phyloP scores from a whole-genome alignment of 208 protist genomes.

The Giardia muris region DNA sequence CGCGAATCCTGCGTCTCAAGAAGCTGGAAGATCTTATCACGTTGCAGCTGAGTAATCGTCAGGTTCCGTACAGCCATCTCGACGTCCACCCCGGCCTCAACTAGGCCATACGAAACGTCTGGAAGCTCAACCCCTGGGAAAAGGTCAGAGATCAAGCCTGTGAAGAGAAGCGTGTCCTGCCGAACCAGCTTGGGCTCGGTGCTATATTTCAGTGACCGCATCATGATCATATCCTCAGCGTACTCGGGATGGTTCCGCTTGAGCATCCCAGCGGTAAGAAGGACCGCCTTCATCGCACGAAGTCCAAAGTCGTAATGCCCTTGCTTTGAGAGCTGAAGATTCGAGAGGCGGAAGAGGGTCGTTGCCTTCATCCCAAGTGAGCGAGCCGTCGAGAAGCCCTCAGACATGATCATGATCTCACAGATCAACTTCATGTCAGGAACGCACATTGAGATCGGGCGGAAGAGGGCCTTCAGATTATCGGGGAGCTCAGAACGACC shows the following conservation, averaged over 20 bases:
- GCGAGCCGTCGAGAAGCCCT: conserved; percentile 68
- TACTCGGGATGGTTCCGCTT: conserved; percentile 70
- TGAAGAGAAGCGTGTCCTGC: conserved; percentile 79
- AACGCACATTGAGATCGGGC: conserved; percentile 85
- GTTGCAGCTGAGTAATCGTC: conserved; percentile 42
- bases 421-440: conserved; percentile 81
- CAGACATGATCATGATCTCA: conserved; percentile 85
- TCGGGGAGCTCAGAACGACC: conserved; percentile 81
- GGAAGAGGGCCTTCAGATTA: conserved; percentile 84
- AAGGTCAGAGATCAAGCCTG: conserved; percentile 72
- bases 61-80: conserved; percentile 57
- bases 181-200: conserved; percentile 85
- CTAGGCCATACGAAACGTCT: conserved; percentile 55
- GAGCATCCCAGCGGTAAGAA: conserved; percentile 72
- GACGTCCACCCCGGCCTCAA: conserved; percentile 60
- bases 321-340: conserved; percentile 74
- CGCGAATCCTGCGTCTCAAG: conserved; percentile 78
- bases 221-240: conserved; percentile 73
- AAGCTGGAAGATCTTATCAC: conserved; percentile 69
- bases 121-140: conserved; percentile 71
- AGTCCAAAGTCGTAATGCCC: conserved; percentile 85
- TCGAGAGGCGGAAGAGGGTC: conserved; percentile 78
- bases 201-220: conserved; percentile 80
- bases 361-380: conserved; percentile 65
- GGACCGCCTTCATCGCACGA: conserved; percentile 81